Evolutionary conservation across 305 asterid genomes (phyloP).

Genomic region (Rubia balearica): DNA sequence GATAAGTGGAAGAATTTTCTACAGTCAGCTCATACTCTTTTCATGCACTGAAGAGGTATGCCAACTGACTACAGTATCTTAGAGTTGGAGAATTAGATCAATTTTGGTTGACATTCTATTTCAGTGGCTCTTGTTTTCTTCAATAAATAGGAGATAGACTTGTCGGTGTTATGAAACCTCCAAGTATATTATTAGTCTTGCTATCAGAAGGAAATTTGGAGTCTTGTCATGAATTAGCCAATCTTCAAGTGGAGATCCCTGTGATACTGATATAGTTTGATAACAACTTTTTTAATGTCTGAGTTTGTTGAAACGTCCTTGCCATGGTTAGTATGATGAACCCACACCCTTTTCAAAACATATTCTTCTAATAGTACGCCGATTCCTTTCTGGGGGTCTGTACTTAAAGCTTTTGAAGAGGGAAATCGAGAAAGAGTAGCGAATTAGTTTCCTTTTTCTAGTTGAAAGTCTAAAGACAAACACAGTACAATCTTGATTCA

Average conservation of each 20-base stretch:
- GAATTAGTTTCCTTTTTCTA: neutral
- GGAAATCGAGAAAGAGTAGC: neutral
- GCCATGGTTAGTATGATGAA: neutral
- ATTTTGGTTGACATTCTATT: neutral
- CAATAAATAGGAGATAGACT: neutral
- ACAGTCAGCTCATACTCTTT: neutral
- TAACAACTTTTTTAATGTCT: neutral
- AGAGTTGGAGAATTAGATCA: neutral
- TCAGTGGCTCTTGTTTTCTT: neutral
- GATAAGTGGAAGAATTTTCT: neutral
- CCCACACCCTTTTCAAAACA: neutral
- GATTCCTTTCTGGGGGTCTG: neutral
- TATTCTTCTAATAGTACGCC: neutral
- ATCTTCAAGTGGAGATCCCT: neutral
- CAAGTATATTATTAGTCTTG: neutral
- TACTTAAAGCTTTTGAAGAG: neutral
- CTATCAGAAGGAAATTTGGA: neutral
- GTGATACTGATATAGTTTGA: neutral
- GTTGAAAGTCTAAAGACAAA: neutral
- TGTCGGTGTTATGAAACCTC: neutral
- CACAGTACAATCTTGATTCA: neutral
- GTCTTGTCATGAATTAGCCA: neutral
- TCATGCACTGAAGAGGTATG: neutral
- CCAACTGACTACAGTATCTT: neutral
- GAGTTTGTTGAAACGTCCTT: neutral